Conservation (phyloP, 2,329 filamentous ascomycete genomes). For the Meredithiella fracta region DNA sequence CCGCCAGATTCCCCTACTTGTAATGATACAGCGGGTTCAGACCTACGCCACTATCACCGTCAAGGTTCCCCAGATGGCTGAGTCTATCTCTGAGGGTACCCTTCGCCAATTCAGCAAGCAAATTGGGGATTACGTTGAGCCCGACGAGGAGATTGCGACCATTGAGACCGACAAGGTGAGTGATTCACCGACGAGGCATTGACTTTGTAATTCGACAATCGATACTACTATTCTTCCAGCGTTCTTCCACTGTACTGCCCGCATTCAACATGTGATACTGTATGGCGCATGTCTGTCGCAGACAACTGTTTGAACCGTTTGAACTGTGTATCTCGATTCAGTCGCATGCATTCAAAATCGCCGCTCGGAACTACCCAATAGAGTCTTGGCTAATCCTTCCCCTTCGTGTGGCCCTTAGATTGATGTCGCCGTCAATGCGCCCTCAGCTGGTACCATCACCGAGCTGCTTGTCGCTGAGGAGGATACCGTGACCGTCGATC, state of each 20-base stretch:
- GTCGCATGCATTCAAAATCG: no score
- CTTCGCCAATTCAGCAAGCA: constrained; percentile 89
- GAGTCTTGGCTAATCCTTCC: neutral
- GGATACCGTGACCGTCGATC: constrained; percentile 86
- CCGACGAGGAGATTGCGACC: constrained; percentile 93
- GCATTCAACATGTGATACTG: no score
- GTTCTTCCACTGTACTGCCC: no score
- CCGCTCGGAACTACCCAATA: neutral
- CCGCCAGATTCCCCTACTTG: constrained; percentile 28
- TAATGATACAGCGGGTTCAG: constrained; percentile 40
- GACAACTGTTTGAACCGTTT: neutral
- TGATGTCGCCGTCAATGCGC: constrained; percentile 90
- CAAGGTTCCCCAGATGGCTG: constrained; percentile 95
- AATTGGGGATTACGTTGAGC: constrained; percentile 84
- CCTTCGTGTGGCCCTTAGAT: constrained; percentile 40
- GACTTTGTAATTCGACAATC: neutral
- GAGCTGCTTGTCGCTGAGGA: constrained; percentile 86
- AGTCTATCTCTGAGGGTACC: constrained; percentile 95
- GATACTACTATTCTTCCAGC: no score
- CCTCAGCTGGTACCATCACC: constrained; percentile 77
- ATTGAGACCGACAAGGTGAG: constrained; percentile 96
- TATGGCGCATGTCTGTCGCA: no score
- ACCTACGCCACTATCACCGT: constrained; percentile 65
- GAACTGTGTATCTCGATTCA: no score
- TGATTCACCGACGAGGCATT: neutral